phyloP scores from a whole-genome alignment of 2,329 filamentous ascomycete genomes.

The Colletotrichum paranaense region DNA sequence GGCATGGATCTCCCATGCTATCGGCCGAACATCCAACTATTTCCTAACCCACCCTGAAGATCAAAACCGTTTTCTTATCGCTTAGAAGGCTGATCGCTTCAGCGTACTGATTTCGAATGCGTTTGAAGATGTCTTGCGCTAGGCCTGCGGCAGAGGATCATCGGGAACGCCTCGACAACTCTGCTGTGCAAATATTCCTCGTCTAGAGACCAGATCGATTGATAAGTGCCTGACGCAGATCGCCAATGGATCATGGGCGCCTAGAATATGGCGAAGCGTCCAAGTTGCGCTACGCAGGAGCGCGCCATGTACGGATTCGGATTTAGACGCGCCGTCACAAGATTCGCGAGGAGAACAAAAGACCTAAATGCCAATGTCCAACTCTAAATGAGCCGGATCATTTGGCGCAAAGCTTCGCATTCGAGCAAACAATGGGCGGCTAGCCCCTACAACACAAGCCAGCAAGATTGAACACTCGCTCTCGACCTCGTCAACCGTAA shows the following conservation, averaged over 20 bases:
- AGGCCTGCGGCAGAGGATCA: not conserved
- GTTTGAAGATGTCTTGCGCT: not conserved
- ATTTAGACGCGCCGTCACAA: not conserved
- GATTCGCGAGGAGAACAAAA: not conserved
- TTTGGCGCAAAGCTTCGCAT: slow-evolving; percentile 23
- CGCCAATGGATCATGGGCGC: not conserved
- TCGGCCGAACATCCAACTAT: not conserved
- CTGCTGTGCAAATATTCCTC: not conserved
- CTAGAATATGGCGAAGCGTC: not conserved
- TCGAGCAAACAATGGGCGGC: not conserved
- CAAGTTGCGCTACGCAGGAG: too few relatives aligned
- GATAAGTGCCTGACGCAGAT: not conserved
- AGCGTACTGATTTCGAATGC: not conserved
- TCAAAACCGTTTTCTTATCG: not conserved
- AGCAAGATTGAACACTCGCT: not conserved
- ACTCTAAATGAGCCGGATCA: not conserved
- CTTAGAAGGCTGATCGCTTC: not conserved
- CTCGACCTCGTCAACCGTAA: not conserved
- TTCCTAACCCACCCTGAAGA: not conserved
- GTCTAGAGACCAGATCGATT: not conserved
- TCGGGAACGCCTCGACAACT: not conserved
- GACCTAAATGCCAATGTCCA: not conserved
- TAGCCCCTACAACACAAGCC: not conserved
- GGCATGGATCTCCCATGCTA: not conserved
- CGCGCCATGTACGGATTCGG: not conserved